Base-by-base conservation (phyloP, 1,284 basidiomycete genomes). In the Trametes hirsuta region DNA sequence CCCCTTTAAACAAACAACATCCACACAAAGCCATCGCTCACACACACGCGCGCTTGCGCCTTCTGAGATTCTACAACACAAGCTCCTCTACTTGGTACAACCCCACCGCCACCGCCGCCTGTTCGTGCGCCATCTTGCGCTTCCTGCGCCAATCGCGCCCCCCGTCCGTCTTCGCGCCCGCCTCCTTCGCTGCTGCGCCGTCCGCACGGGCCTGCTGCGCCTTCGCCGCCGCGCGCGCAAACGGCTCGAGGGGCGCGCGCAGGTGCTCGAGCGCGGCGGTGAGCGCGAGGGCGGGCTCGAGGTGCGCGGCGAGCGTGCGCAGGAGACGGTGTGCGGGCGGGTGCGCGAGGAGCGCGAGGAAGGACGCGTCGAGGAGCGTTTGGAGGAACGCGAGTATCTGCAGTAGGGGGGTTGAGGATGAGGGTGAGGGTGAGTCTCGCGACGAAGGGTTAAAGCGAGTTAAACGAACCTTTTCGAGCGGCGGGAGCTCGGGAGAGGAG, bases 31-130 rank as follows among this genome's bases (percentile, higher is more conserved):
- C 44, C 34, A 14, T 8, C 34, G 39, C 36, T 41, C 5, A 8
- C n/a, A 55, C 37, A 22, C n/a, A 1, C 18, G 18, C 18, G 18
- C 18, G 18, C 18, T 18, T 18, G 18, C 18, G 18, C 18, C 18
- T 18, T 30, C 3, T 10, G n/a, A 2, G 44, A 21, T 4, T 24
- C 42, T 57, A 89, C 61, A 90, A 69, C 45, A 82, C 76, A 60
- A 91, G 76, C 67, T 90, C 87, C 66, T 92, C 90, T 61, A 91
- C 68, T 70, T 84, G 84, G 72, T 92, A 91, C 63, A 85, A 67
- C 30, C 88, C 87, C 55, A 91, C 76, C 39, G 77, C 78, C 62
- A 85, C 75, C 41, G 75, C 78, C 30, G 79, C 79, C 64, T 81
- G 81, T 63, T 86, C 83, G 51, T 79, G 79, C 12, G 76, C 76